These are phyloP conservation scores for Torulaspora quercuum DNA, from an alignment of 805 yeast species.

Conservation along the genomic window DNA sequence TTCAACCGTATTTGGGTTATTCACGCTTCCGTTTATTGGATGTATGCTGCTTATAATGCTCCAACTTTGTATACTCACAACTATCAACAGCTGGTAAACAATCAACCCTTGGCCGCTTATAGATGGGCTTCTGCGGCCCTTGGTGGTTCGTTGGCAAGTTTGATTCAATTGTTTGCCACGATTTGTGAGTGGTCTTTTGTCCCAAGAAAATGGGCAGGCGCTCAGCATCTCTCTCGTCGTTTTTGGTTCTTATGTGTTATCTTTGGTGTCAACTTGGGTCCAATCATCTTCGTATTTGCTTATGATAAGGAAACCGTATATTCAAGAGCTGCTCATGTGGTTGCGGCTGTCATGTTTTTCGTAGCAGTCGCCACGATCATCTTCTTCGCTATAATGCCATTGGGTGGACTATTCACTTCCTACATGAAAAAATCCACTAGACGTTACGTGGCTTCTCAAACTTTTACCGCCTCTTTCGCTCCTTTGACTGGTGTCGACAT, in stretches of 20 bases:
- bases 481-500: constrained; percentile 81
- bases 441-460: constrained; percentile 86
- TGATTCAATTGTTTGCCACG: constrained; percentile 83
- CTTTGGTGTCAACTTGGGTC: constrained; percentile 72
- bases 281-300: constrained; percentile 79
- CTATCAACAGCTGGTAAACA: constrained; percentile 77
- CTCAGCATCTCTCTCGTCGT: constrained; percentile 91
- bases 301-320: constrained; percentile 65
- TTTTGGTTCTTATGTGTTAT: constrained; percentile 67
- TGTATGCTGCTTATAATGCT: constrained; percentile 89
- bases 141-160: constrained; percentile 84
- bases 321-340: constrained; percentile 70
- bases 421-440: constrained; percentile 84
- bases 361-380: constrained; percentile 78
- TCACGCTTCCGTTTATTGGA: constrained; percentile 88
- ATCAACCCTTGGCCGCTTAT: constrained; percentile 85
- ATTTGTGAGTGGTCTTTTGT: constrained; percentile 92
- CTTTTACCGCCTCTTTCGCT: constrained; percentile 90
- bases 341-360: constrained; percentile 84
- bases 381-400: constrained; percentile 91
- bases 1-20: constrained; percentile 98
- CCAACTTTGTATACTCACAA: constrained; percentile 86
- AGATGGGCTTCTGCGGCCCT: constrained; percentile 91
- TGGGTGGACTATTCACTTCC: constrained; percentile 93
- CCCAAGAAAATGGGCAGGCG: constrained; percentile 99